phyloP scores from a whole-genome alignment of 306 rosid species.

The Vicia faba region DNA sequence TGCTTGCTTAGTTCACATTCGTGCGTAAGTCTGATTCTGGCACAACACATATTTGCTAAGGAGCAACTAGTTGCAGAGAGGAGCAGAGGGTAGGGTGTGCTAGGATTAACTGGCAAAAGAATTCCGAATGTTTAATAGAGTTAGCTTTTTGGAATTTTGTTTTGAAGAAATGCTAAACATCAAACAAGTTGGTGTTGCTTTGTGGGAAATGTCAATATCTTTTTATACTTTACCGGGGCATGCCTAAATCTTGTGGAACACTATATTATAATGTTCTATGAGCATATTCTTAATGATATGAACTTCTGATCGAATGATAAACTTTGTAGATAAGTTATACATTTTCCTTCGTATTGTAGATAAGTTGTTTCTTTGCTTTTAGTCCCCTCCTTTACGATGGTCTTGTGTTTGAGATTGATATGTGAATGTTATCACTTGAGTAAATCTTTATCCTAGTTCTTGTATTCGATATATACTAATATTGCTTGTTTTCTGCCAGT shows the following conservation, averaged over 20 bases:
- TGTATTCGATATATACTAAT: slow-evolving; percentile 2
- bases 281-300: slow-evolving; percentile 3
- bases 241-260: neutral
- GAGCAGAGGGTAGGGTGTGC: slow-evolving; percentile 9
- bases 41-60: neutral
- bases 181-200: neutral
- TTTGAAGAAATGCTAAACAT: neutral
- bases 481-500: slow-evolving; percentile 47
- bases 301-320: neutral
- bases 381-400: neutral
- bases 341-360: slow-evolving; percentile 4
- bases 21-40: neutral
- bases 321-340: neutral
- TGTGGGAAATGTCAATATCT: neutral
- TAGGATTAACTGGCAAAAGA: neutral
- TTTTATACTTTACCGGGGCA: neutral
- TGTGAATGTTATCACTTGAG: neutral
- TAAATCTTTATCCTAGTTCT: slow-evolving; percentile 16
- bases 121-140: neutral
- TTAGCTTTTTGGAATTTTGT: slow-evolving; percentile 6
- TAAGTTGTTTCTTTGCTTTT: slow-evolving; percentile 22
- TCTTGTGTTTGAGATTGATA: slow-evolving; percentile 5
- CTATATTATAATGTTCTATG: neutral
- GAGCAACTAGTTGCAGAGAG: neutral
- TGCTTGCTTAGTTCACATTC: neutral